Base-by-base conservation (phyloP, 2,329 filamentous ascomycete genomes). In the Penicillium hordei region DNA sequence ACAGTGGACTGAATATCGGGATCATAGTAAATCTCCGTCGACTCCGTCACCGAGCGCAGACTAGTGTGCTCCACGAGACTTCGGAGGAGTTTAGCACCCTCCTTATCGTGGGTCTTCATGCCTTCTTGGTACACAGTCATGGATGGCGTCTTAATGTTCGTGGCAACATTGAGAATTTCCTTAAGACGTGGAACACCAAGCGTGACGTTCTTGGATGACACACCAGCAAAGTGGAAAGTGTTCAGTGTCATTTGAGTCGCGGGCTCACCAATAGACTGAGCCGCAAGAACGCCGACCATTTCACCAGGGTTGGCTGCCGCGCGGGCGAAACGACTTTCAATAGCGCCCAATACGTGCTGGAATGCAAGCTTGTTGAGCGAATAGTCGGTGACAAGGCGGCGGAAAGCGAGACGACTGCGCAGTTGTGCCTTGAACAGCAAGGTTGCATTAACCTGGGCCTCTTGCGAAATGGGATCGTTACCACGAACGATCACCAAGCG, bases 141-240 rank as follows among this genome's bases (percentile, higher is more conserved):
- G 51, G 91, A 93, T 2, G 94, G 94, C 0, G 94, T 99, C 83
- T 97, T 99, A 81, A 99, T 97, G 77, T 97, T 95, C 67, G 89
- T 93, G 0, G 95, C 94, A 58, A 99, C 87, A 75, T 99, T 99
- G 57, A 99, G 83, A 86, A 99, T 99, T 80, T 99, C 94, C 84
- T 99, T 99, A 49, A 99, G 86, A 87, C 94, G 93, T 43, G 94
- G 94, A 43, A 99, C 94, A 91, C 94, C 94, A 48, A 99, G 88
- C 0, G 94, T 99, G 55, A 99, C 93, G 83, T 99, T 99, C 88
- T 99, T 99, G 25, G 93, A 96, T 38, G 95, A 96, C 60, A 99
- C 92, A 96, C 94, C 94, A 76, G 94, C 93, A 76, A 99, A 99
- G 83, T 99, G 94, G 89, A 99, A 99, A 25, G 94, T 99, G 80